These are phyloP conservation scores for Daldinia caldariorum DNA, from an alignment of 495 filamentous ascomycete species.

Conservation along the genomic window DNA sequence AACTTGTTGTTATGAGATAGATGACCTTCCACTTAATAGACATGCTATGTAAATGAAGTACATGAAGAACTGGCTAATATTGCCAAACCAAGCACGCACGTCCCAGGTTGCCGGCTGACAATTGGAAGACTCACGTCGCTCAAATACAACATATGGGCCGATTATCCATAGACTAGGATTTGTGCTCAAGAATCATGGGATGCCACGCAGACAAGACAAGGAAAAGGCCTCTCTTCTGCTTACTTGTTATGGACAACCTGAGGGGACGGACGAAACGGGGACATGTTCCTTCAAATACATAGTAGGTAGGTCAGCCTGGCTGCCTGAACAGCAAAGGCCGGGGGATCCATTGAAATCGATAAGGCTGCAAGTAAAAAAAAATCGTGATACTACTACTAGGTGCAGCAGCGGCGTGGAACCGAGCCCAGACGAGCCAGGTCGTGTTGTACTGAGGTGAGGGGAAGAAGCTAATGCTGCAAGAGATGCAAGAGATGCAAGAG, in stretches of 20 bases:
- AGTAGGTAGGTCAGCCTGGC: slow-evolving; percentile 12
- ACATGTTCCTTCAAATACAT: slow-evolving; percentile 10
- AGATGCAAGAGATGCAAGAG: slow-evolving; percentile 45
- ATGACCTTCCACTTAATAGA: slow-evolving; percentile 2
- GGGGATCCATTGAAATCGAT: slow-evolving; percentile 27
- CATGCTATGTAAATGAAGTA: not conserved
- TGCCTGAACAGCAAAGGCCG: slow-evolving; percentile 14
- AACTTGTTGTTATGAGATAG: not conserved
- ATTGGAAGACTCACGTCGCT: slow-evolving; percentile 10
- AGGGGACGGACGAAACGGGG: not conserved
- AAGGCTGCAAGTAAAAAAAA: slow-evolving; percentile 32
- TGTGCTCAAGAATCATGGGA: slow-evolving; percentile 19
- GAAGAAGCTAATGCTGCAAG: slow-evolving; percentile 42
- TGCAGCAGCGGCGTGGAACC: slow-evolving; percentile 7
- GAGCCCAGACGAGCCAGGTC: slow-evolving; percentile 4
- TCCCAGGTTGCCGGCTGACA: not conserved
- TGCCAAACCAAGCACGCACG: not conserved
- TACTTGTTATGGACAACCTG: slow-evolving; percentile 19
- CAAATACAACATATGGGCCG: slow-evolving; percentile 7
- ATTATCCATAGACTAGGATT: slow-evolving; percentile 9
- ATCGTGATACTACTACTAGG: slow-evolving; percentile 28
- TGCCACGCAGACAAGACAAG: slow-evolving; percentile 31
- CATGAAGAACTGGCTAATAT: not conserved
- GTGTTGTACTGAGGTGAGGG: slow-evolving; percentile 16
- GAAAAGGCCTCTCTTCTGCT: slow-evolving; percentile 10